Conservation (phyloP, 257 asterid genomes). For the Striga asiatica region DNA sequence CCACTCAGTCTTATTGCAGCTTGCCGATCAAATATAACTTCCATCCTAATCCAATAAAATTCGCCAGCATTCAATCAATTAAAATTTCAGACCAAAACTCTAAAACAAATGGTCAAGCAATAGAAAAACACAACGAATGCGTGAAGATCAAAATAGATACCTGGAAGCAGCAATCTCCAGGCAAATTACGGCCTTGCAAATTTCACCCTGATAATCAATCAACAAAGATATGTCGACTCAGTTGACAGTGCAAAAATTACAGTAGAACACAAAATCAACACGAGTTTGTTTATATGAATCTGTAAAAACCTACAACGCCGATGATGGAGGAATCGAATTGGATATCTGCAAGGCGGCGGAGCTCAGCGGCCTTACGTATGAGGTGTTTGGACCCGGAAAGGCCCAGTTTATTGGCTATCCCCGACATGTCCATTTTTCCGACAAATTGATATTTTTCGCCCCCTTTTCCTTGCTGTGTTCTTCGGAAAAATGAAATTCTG, state of each 20-base stretch:
- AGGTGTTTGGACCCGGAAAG: conserved; percentile 52
- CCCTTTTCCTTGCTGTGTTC: background rate
- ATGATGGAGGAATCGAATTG: conserved; percentile 80
- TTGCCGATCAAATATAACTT: conserved; percentile 62
- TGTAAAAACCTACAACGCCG: conserved; percentile 55
- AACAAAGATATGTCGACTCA: background rate
- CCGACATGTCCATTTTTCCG: conserved; percentile 50
- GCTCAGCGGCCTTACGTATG: conserved; percentile 79
- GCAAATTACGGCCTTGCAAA: conserved; percentile 89
- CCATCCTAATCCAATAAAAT: conserved; percentile 45
- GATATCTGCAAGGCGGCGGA: conserved; percentile 86
- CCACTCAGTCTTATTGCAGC: conserved; percentile 72
- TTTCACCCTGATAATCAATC: conserved; percentile 63
- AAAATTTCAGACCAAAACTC: background rate
- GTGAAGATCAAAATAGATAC: conserved; percentile 26
- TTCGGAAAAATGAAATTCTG: background rate
- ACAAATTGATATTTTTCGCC: background rate
- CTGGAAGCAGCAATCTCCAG: conserved; percentile 77
- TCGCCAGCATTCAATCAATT: background rate
- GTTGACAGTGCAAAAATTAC: background rate
- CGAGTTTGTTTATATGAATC: background rate
- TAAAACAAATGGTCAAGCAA: background rate
- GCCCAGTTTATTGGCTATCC: conserved; percentile 55
- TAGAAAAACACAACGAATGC: background rate
- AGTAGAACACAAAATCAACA: background rate